phyloP scores from a whole-genome alignment of 2,329 filamentous ascomycete genomes.

The Rutstroemia sp. region DNA sequence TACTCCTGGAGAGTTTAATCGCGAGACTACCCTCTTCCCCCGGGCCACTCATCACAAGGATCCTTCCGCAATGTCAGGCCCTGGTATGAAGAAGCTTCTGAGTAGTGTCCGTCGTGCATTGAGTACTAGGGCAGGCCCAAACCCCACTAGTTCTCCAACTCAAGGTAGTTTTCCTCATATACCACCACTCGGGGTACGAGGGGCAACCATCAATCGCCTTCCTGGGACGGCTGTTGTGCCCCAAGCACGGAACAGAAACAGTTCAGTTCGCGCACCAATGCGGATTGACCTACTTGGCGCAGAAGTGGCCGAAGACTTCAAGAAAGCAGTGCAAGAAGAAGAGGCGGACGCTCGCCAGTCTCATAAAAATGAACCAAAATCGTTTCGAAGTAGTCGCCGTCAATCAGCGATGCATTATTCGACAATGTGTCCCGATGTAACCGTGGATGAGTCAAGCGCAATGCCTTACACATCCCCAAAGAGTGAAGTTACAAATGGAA shows the following conservation, averaged over 20 bases:
- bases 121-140: constrained; percentile 42
- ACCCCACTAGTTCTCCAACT: constrained; percentile 28
- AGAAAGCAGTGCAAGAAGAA: constrained; percentile 64
- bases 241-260: constrained; percentile 40
- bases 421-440: constrained; percentile 21
- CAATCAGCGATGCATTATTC: constrained; percentile 20
- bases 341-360: constrained; percentile 26
- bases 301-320: constrained; percentile 70
- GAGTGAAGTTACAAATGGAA: constrained; percentile 55
- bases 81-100: constrained; percentile 78
- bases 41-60: constrained; percentile 37
- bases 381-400: constrained; percentile 12
- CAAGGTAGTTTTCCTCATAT: constrained; percentile 30
- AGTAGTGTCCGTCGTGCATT: constrained; percentile 79
- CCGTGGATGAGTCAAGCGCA: constrained; percentile 15
- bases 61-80: constrained; percentile 55
- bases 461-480: constrained; percentile 11
- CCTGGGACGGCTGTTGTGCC: constrained; percentile 55
- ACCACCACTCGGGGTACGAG: constrained; percentile 27
- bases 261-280: constrained; percentile 44
- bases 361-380: constrained; percentile 21
- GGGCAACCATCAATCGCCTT: constrained; percentile 49
- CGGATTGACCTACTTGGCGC: constrained; percentile 81
- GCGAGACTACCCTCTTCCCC: constrained; percentile 46
- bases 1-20: constrained; percentile 37